Evolutionary conservation across 345 rosid genomes (phyloP), one percentile per base, ranked within the genome.

Genomic region (Murraya koenigii): DNA sequence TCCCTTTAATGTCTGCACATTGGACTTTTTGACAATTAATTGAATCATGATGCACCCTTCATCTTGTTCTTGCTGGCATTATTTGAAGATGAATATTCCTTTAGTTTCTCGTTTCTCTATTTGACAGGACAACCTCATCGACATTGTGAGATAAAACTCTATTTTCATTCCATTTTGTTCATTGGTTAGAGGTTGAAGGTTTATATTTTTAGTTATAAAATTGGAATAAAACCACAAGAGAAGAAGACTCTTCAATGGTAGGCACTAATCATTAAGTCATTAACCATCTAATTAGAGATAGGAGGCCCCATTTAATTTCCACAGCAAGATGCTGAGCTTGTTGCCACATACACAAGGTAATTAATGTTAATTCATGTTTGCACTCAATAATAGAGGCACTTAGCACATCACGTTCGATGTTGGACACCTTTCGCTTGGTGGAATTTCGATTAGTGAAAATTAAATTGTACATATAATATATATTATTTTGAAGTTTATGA

Each of bases 51-150:
- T 9, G 47, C 30, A 19, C 11, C 13, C 14, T 30, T n/a, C 55
- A 44, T 33, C 62, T 30, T 4, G 20, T 59, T 77, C 75, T 59
- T 30, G 23, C 69, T 60, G 75, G 72, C 75, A 0, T 47, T 77
- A 44, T 25, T 26, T 32, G 75, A 2, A 20, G 30, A 44, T 77
- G 75, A 69, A 77, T 69, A 69, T 77, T 60, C 75, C 41, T 32
- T 44, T 44, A 11, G 13, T 61, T 28, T n/a, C 17, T 11, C 19
- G 2, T 32, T 52, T 25, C n/a, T 2, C 28, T 38, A 8, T 17
- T 60, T 73, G 32, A 61, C 17, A 32, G 32, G 61, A 47, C 62
- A 75, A 64, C 33, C 6, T 30, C 4, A 44, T 28, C 69, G 6
- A 61, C 41, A 4, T 39, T 25, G 5, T 4, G 23, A 17, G 22